Conservation (phyloP, 108 stramenopile genomes). For the Fragilaria crotonensis region DNA sequence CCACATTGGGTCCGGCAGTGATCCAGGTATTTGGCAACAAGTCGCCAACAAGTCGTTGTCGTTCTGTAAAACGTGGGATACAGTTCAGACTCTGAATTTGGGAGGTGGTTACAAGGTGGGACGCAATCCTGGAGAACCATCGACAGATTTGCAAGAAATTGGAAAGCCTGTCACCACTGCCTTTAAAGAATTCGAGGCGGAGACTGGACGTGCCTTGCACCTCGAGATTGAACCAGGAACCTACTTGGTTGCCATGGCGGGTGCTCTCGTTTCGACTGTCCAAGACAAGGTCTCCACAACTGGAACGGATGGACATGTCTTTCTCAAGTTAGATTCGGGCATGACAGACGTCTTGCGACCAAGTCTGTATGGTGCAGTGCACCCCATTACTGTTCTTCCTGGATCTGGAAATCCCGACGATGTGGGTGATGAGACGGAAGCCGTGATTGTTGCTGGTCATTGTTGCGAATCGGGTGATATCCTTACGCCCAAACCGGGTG, state of each 20-base stretch:
- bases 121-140: conserved; percentile 82
- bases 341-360: conserved; percentile 99
- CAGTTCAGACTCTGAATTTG: conserved; percentile 82
- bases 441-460: conserved; percentile 96
- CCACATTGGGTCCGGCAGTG: conserved; percentile 97
- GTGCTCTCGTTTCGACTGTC: conserved; percentile 83
- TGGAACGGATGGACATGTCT: conserved; percentile 57
- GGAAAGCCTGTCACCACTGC: conserved; percentile 86
- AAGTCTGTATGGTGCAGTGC: conserved; percentile 93
- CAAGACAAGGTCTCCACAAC: conserved; percentile 84
- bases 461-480: conserved; percentile 98
- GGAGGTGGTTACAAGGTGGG: conserved; percentile 99
- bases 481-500: conserved; percentile 90
- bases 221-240: conserved; percentile 99
- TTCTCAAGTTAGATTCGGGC: conserved; percentile 93
- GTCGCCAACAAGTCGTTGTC: conserved; percentile 84
- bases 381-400: conserved; percentile 89
- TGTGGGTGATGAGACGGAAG: conserved; percentile 57
- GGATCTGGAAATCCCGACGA: conserved; percentile 54
- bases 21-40: conserved; percentile 94
- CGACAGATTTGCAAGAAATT: conserved; percentile 90
- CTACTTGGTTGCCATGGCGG: conserved; percentile 95
- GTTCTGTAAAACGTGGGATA: conserved; percentile 81
- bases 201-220: conserved; percentile 80
- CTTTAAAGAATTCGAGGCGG: conserved; percentile 83